Evolutionary conservation across 345 rosid species (phyloP), one percentile per base, ranked within the genome.

Genomic region (Pistacia integerrima): DNA sequence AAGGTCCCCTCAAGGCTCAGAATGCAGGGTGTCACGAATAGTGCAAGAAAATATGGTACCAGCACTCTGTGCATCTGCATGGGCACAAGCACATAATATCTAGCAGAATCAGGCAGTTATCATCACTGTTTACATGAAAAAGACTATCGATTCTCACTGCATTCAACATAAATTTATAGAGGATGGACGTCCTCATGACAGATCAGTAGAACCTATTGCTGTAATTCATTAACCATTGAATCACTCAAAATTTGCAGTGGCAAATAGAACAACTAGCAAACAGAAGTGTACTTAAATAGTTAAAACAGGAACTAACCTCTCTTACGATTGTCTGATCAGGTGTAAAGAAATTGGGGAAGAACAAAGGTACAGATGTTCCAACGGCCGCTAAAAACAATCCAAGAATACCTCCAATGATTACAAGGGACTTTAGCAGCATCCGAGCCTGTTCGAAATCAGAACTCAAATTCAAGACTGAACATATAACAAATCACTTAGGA

Each of bases 31-130:
- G 92, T 87, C 71, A 81, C 77, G 10, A 71, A 75, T 56, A 89
- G 74, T 41, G 89, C 80, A 20, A 77, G 13, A 69, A 81, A 87
- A 73, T 56, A 82, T 44, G 83, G 85, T 55, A 82, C 52, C 74
- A 87, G 63, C 59, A 87, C 83, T 78, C 57, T 79, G 78, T 84
- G 92, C 92, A 89, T 89, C 92, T 87, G 88, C 82, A 71, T 17
- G 8, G 28, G 20, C 51, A 58, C 63, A n/a, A 51, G 57, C 36
- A 73, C 5, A 70, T 18, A 13, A 69, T 60, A 68, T 41, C 5
- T 11, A 69, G 22, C 70, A 69, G 72, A 48, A 66, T 57, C 44
- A 54, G 70, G 14, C 63, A 17, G 3, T 28, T 7, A 8, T n/a
- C 1, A 49, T 33, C 25, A 52, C 13, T n/a, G 22, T 16, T 33